phyloP scores from a whole-genome alignment of 768 basidiomycete species.

The Russula ochroleuca region DNA sequence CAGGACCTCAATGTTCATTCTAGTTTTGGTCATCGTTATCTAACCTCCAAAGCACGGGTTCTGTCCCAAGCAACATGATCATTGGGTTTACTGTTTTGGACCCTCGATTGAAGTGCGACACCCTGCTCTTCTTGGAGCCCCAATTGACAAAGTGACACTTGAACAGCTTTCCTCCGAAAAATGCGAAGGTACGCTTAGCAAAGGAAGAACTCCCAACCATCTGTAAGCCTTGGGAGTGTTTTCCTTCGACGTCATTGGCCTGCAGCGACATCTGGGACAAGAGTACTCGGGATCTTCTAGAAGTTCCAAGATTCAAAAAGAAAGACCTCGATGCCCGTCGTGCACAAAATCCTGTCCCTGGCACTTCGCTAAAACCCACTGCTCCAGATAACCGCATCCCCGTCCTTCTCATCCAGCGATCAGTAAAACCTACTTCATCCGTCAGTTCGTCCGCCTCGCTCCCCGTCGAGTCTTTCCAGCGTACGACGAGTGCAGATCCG shows the following conservation, averaged over 20 bases:
- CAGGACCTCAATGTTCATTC: constrained; percentile 5
- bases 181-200: constrained; percentile 46
- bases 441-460: constrained; percentile 25
- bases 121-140: background rate
- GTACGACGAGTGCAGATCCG: constrained; percentile 22
- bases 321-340: constrained; percentile 83
- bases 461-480: constrained; percentile 10
- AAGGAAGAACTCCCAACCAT: constrained; percentile 31
- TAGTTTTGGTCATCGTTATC: constrained; percentile 68
- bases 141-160: background rate
- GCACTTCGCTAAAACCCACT: constrained; percentile 59
- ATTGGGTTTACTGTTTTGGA: constrained; percentile 79
- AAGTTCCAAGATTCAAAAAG: constrained; percentile 68
- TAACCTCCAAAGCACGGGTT: constrained; percentile 58
- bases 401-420: constrained; percentile 75
- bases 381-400: constrained; percentile 82
- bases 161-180: constrained; percentile 78
- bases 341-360: constrained; percentile 75
- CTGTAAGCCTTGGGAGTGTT: constrained; percentile 37
- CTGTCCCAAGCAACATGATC: constrained; percentile 68
- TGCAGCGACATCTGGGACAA: constrained; percentile 74
- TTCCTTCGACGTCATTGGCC: constrained; percentile 58
- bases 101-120: constrained; percentile 73
- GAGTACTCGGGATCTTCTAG: constrained; percentile 44
- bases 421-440: constrained; percentile 45